Evolutionary conservation across 768 basidiomycete species (phyloP).

Genomic region (Suillus occidentalis): DNA sequence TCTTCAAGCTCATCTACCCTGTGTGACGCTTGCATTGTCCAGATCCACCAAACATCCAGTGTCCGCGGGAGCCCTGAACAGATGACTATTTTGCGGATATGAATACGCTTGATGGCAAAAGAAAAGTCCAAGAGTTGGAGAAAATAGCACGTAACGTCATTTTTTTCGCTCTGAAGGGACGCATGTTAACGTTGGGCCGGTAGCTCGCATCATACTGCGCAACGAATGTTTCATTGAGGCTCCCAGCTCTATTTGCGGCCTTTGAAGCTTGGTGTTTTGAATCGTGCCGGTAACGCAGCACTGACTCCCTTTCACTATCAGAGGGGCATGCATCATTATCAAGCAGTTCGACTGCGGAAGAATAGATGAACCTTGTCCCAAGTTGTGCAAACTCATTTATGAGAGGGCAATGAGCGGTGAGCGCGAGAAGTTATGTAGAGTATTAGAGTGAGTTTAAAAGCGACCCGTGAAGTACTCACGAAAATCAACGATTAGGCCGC

Average conservation of each 20-base stretch:
- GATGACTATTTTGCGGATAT: not conserved
- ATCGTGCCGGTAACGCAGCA: not conserved
- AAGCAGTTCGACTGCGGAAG: not conserved
- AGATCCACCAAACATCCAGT: not conserved
- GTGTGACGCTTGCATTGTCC: not conserved
- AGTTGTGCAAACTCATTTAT: not conserved
- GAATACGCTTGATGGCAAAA: not conserved
- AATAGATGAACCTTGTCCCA: not conserved
- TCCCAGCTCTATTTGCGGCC: not conserved
- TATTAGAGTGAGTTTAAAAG: not conserved
- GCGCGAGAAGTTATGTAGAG: not conserved
- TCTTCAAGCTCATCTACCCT: not conserved
- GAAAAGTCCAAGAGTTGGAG: not conserved
- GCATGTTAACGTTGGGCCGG: not conserved
- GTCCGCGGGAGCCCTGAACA: not conserved
- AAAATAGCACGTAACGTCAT: not conserved
- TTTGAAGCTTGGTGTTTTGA: not conserved
- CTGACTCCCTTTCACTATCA: not conserved
- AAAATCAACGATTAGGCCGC: not conserved
- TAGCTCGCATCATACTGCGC: not conserved
- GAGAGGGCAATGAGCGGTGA: not conserved
- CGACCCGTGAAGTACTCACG: not conserved
- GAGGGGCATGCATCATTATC: not conserved
- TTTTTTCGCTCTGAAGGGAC: not conserved
- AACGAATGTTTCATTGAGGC: not conserved